Evolutionary conservation across 2,329 filamentous ascomycete genomes (phyloP).

Genomic region (Thelonectria blattea): DNA sequence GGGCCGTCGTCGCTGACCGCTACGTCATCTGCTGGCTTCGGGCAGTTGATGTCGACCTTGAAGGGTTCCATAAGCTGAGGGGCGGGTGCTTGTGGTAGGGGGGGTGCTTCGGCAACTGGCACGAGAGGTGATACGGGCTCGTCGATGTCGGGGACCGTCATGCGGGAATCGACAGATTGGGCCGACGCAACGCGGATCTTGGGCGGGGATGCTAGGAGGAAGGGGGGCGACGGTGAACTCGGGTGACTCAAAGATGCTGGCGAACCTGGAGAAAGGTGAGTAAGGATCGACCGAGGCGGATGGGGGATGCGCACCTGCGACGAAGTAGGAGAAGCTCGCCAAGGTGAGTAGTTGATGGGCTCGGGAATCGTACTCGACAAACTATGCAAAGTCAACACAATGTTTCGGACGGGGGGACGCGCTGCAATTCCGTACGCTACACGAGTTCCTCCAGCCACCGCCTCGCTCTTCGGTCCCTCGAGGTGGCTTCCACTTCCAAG

Average conservation of each 20-base stretch:
- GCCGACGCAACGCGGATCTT: constrained; percentile 84
- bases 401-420: neutral
- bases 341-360: constrained; percentile 88
- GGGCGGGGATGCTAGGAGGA: constrained; percentile 74
- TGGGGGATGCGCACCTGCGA: constrained; percentile 67
- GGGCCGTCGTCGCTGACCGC: constrained; percentile 89
- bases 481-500: constrained; percentile 96
- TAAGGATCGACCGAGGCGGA: constrained; percentile 7
- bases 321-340: constrained; percentile 94
- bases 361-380: constrained; percentile 95
- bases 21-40: constrained; percentile 84
- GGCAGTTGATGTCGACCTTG: constrained; percentile 87
- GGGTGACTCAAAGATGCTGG: constrained; percentile 59
- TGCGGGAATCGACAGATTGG: constrained; percentile 83
- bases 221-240: constrained; percentile 71
- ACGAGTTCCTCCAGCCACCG: constrained; percentile 94
- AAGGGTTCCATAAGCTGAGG: constrained; percentile 57
- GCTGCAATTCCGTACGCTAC: constrained; percentile 67
- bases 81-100: constrained; percentile 33
- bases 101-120: constrained; percentile 46
- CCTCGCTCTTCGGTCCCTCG: constrained; percentile 80
- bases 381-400: constrained; percentile 57
- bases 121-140: constrained; percentile 62
- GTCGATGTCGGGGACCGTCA: constrained; percentile 73
- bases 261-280: constrained; percentile 48